Evolutionary conservation across 2,329 filamentous ascomycete genomes (phyloP).

Genomic region (Colletotrichum spaethianum): DNA sequence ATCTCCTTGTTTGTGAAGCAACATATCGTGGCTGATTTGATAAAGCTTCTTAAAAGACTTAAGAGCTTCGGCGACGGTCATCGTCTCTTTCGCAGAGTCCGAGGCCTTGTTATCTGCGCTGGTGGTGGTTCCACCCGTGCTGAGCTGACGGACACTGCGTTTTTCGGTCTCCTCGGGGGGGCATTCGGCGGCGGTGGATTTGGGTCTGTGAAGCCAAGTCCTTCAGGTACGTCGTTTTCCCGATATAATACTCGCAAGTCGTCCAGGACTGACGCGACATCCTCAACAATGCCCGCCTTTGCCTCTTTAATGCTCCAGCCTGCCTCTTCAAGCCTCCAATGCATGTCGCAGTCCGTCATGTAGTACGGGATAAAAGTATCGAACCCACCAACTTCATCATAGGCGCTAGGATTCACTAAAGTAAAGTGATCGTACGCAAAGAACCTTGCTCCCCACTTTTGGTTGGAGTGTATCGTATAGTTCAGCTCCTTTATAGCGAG

Average conservation of each 20-base stretch:
- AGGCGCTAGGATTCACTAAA: constrained; percentile 67
- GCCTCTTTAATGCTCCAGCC: constrained; percentile 57
- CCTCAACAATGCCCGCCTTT: constrained; percentile 59
- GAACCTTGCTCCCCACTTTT: constrained; percentile 66
- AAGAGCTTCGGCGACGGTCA: neutral
- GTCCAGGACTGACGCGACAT: constrained; percentile 61
- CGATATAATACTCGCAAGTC: constrained; percentile 63
- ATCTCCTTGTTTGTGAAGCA: constrained; percentile 58
- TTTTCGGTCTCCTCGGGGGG: neutral
- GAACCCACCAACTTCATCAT: constrained; percentile 68
- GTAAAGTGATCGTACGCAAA: constrained; percentile 72
- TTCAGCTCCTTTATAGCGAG: constrained; percentile 55
- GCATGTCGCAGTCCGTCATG: constrained; percentile 70
- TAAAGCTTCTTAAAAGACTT: constrained; percentile 17
- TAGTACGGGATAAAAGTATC: constrained; percentile 72
- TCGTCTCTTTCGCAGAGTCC: too few relatives aligned
- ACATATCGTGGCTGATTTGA: constrained; percentile 53
- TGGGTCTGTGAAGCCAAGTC: constrained; percentile 53
- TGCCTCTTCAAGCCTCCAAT: constrained; percentile 61
- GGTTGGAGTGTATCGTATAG: constrained; percentile 48
- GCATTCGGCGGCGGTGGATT: constrained; percentile 50
- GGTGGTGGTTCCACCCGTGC: neutral
- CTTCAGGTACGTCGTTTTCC: constrained; percentile 51
- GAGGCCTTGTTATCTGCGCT: too few relatives aligned
- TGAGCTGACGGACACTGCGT: neutral